Evolutionary conservation across 768 basidiomycete species (phyloP).

Genomic region (Suillus subalutaceus): DNA sequence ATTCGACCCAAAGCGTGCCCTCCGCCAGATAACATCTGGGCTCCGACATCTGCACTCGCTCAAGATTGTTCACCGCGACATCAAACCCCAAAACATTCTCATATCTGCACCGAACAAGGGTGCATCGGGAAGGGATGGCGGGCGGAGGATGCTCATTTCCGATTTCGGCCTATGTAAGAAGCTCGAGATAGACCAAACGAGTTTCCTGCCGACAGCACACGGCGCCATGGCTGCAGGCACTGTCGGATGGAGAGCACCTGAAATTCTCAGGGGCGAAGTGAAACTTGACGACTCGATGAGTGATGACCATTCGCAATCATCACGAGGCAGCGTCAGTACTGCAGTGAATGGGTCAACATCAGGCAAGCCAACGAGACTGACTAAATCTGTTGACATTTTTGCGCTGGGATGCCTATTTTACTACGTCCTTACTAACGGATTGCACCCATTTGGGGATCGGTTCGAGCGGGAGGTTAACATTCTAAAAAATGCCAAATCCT

Average conservation of each 20-base stretch:
- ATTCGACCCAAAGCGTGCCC: conserved; percentile 87
- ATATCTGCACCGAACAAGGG: conserved; percentile 71
- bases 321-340: conserved; percentile 64
- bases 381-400: conserved; percentile 96
- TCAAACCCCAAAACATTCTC: conserved; percentile 98
- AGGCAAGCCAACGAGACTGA: conserved; percentile 68
- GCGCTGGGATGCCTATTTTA: conserved; percentile 95
- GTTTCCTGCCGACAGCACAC: conserved; percentile 90
- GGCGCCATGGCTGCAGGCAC: conserved; percentile 91
- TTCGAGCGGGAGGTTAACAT: conserved; percentile 96
- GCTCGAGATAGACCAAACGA: conserved; percentile 93
- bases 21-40: conserved; percentile 86
- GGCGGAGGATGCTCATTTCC: conserved; percentile 86
- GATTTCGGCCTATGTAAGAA: conserved; percentile 98
- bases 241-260: conserved; percentile 97
- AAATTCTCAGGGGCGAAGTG: conserved; percentile 93
- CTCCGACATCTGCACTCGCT: conserved; percentile 89
- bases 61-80: conserved; percentile 97
- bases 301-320: conserved; percentile 69
- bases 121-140: conserved; percentile 41
- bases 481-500: conserved; percentile 71
- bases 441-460: conserved; percentile 92
- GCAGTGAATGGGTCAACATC: conserved; percentile 40
- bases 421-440: conserved; percentile 86
- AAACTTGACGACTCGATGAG: conserved; percentile 77